Evolutionary conservation across 179 eudicot genomes (phyloP), one percentile per base, ranked within the genome.

Genomic region (Carnegiea gigantea): DNA sequence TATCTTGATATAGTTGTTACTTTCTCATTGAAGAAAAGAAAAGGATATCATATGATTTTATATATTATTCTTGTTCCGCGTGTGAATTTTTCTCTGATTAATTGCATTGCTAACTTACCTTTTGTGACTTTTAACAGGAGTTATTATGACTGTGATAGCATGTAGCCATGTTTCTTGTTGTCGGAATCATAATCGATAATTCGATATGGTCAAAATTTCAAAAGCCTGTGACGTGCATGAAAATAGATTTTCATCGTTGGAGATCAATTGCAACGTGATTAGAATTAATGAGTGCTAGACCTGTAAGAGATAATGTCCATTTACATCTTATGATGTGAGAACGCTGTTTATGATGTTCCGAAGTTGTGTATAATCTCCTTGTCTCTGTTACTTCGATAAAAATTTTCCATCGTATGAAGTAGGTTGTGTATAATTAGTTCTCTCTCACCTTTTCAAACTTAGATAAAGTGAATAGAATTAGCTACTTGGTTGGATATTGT

Each of bases 401-500:
- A 21, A 8, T n/a, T 60, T 7, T 21, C 18, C 18, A 20, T 67
- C 8, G 9, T 67, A 28, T 26, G 18, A 67, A 67, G 38, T 28
- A 23, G 23, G 7, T 30, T 9, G 9, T 75, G 78, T 30, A 48
- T 67, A 68, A 20, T 67, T 30, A 51, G 10, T 8, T 9, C 36
- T 33, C 36, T 24, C 17, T 65, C 20, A 10, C 77, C 23, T 14
- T 33, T 33, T 36, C 21, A 40, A 36, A 54, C 73, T 57, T 17
- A 26, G n/a, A 3, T 20, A 4, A 59, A 4, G 40, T 54, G 30
- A 24, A 59, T 53, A 30, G 33, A 75, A n/a, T 48, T 81, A 48
- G 82, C 73, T 73, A 12, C 59, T 12, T 64, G 73, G 44, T 75
- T 46, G 21, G 78, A 30, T 62, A 33, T 36, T 43, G 23, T 65